phyloP scores from a whole-genome alignment of 1,284 basidiomycete species.

The Neotropicomus parvogracilis region DNA sequence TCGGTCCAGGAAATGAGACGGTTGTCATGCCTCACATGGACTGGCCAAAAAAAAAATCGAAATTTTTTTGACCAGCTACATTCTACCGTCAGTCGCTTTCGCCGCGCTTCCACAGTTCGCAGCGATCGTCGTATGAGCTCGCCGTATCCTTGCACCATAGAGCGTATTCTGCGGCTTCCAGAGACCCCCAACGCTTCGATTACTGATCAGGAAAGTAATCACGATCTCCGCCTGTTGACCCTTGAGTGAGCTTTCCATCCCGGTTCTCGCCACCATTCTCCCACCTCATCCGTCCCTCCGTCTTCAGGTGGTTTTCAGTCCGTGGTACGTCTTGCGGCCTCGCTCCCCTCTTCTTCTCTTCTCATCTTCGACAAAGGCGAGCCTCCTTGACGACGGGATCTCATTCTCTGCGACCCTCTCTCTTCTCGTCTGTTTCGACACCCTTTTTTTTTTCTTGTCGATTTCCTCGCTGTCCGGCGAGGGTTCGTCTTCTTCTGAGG shows the following conservation, averaged over 20 bases:
- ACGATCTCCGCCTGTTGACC: slow-evolving; percentile 78
- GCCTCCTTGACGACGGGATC: slow-evolving; percentile 63
- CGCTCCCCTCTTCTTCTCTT: slow-evolving; percentile 6
- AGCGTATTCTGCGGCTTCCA: slow-evolving; percentile 35
- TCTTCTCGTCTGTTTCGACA: slow-evolving; percentile 9
- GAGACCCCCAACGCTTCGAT: slow-evolving; percentile 48
- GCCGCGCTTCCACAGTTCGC: slow-evolving; percentile 26
- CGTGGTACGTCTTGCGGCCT: slow-evolving; percentile 50
- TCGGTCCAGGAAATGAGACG: no score
- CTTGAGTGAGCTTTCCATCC: slow-evolving; percentile 54
- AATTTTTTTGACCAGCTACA: no score
- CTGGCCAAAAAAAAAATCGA: not conserved
- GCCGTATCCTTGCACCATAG: slow-evolving; percentile 16
- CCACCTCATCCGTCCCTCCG: slow-evolving; percentile 4
- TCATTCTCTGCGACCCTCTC: slow-evolving; percentile 17
- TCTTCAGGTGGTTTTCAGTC: slow-evolving; percentile 71
- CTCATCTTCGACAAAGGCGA: slow-evolving; percentile 50
- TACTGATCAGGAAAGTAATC: slow-evolving; percentile 72
- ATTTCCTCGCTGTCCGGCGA: slow-evolving; percentile 68
- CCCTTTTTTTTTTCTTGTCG: slow-evolving; percentile 26
- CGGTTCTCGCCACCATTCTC: slow-evolving; percentile 19
- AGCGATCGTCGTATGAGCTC: slow-evolving; percentile 35
- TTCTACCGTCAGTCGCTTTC: slow-evolving; percentile 25
- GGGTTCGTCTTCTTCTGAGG: slow-evolving; percentile 50
- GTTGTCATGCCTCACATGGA: no score